A percentile compares a stretch with the other conserved stretches of the same genome.
Conservation (phyloP, 371 early-diverging fungal species). For the Rhizopus arrhizus region DNA sequence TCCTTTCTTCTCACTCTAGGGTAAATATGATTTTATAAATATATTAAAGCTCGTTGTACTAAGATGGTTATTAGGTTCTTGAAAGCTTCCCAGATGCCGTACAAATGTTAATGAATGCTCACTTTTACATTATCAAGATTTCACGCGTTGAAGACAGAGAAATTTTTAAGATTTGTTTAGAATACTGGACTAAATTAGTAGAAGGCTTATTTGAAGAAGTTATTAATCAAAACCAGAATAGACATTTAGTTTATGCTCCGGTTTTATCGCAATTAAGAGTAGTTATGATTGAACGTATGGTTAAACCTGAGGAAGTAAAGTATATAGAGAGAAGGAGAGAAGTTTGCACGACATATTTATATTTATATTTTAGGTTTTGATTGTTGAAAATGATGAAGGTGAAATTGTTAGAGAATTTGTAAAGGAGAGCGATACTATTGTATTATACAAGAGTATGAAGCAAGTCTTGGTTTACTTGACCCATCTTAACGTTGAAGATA, state of each 20-base stretch:
- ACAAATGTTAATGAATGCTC: constrained; percentile 79
- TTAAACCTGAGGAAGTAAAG: constrained; percentile 91
- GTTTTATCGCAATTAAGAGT: constrained; percentile 80
- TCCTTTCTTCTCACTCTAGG: constrained; percentile 81
- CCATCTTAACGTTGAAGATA: constrained; percentile 90
- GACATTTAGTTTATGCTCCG: constrained; percentile 32
- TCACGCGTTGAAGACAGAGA: constrained; percentile 95
- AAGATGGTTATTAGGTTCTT: constrained; percentile 13
- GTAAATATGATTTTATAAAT: constrained; percentile 38
- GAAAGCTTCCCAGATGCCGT: constrained; percentile 63
- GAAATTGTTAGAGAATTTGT: constrained; percentile 98
- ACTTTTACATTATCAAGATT: constrained; percentile 87
- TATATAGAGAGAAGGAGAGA: neutral
- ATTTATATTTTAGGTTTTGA: constrained; percentile 68
- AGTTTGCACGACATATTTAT: neutral
- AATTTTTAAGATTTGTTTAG: constrained; percentile 96
- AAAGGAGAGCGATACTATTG: constrained; percentile 98
- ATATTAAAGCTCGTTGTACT: neutral
- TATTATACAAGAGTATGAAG: constrained; percentile 97
- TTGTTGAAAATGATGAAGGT: constrained; percentile 99
- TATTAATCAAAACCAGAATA: constrained; percentile 45
- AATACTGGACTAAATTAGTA: constrained; percentile 94
- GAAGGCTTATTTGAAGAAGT: constrained; percentile 82
- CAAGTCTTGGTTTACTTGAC: constrained; percentile 98
- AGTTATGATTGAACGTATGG: constrained; percentile 97